Base-by-base conservation (phyloP, 768 basidiomycete species). In the Tulasnella sp. region DNA sequence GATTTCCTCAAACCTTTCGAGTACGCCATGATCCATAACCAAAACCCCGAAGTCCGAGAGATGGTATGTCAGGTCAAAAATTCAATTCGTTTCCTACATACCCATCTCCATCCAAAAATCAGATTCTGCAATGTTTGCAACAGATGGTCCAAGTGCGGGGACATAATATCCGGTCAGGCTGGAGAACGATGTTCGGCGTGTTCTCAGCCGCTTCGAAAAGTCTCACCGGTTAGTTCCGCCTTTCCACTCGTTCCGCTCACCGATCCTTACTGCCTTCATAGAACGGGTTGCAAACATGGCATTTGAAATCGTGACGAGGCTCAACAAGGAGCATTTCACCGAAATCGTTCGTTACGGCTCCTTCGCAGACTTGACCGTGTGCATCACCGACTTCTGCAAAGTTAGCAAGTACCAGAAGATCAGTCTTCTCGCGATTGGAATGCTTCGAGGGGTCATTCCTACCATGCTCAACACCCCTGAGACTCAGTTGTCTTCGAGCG, bases 401-500 rank as follows among this genome's bases (percentile, higher is more conserved):
- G 94, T 96, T 77, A 95, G 89, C 87, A 98, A 98, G 81, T 98
- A 94, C 81, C 97, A 99, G 81, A 98, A 98, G 79, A 96, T 98
- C 83, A 94, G 92, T 78, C 81, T 99, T 34, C 85, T 98, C 75
- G 95, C 95, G 2, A 98, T 98, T 74, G 95, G 91, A 17, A 98
- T 98, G 94, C 86, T 99, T 66, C 89, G 94, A 37, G 92, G 90
- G 26, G 85, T 95, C 66, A 95, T 98, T 62, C 92, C 93, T 5
- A 89, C 91, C 68, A 97, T 99, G 94, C 82, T 98, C 32, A 82
- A 86, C 72, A 89, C 87, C 72, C 89, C 94, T 0, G 94, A 95
- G 37, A 89, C 87, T 74, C 79, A 81, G 32, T 79, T 83, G 22
- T 44, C 62, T 32, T 36, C 67, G 1, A 64, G 34, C n/a, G 64